Evolutionary conservation across 495 filamentous ascomycete species (phyloP).

Genomic region (Lophiostoma macrostomum): DNA sequence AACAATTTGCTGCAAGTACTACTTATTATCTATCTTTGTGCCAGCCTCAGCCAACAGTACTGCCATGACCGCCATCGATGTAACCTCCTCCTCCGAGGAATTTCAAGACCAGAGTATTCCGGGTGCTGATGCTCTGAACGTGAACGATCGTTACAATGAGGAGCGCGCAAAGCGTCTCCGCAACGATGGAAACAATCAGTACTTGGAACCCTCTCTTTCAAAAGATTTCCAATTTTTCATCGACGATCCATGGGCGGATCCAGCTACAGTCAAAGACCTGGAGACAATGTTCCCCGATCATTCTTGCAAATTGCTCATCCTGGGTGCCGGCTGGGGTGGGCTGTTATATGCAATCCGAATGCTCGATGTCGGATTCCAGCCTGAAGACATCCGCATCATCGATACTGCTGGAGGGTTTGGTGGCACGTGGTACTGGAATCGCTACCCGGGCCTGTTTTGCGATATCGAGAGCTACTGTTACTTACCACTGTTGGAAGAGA

Average conservation of each 20-base stretch:
- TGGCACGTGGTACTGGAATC: conserved; percentile 58
- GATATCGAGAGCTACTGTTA: conserved; percentile 53
- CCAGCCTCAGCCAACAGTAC: background rate
- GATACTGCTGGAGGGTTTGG: conserved; percentile 52
- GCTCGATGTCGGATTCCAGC: conserved; percentile 45
- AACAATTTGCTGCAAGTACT: too few relatives aligned
- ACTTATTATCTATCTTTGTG: background rate
- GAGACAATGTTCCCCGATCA: conserved; percentile 41
- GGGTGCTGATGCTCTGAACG: conserved; percentile 1
- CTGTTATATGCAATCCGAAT: conserved; percentile 50
- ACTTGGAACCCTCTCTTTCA: conserved; percentile 19
- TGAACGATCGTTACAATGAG: conserved; percentile 15
- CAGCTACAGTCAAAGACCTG: conserved; percentile 34
- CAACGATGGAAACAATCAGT: conserved; percentile 21
- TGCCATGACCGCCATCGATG: background rate
- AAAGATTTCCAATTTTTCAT: conserved; percentile 19
- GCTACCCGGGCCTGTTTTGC: conserved; percentile 52
- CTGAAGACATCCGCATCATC: conserved; percentile 50
- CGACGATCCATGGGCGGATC: conserved; percentile 45
- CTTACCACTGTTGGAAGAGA: conserved; percentile 60
- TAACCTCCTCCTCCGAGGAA: background rate
- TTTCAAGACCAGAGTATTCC: conserved; percentile 7
- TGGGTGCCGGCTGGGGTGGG: conserved; percentile 54
- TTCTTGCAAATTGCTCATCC: conserved; percentile 17
- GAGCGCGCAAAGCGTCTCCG: conserved; percentile 31